Evolutionary conservation across 306 rosid genomes (phyloP), one percentile per base, ranked within the genome.

Genomic region (Quercus gilva): DNA sequence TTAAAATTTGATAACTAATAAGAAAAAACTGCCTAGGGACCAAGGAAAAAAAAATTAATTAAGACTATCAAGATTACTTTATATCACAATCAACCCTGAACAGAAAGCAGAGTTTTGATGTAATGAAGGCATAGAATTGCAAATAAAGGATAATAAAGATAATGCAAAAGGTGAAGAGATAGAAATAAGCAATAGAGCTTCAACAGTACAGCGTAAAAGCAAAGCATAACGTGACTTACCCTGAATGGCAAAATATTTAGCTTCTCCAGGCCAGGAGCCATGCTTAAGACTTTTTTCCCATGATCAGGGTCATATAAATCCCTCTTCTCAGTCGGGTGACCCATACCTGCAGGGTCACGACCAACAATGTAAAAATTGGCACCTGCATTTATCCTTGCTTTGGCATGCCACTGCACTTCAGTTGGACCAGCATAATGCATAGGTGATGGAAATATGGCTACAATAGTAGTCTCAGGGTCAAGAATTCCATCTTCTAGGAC

Each of bases 391-490:
- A 95, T 90, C 73, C 99, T 78, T 53, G 99, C 98, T 84, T 95
- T 95, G 29, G 98, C 99, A 77, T 93, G 99, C 99, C 99, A 95
- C 77, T 95, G 99, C 28, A 95, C 99, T 85, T 95, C 99, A 67
- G 99, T 95, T 77, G 99, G 99, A 28, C 99, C 97, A 1, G 98
- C 99, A 76, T 95, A 95, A 83, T 93, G 98, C 99, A 95, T 95
- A 21, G 99, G 99, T 43, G 99, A 95, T 3, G 99, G 98, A 79
- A 93, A 95, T 84, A 95, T 95, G 35, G 98, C 85, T 25, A 95
- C 97, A 51, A 95, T 84, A 63, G 99, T 95, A n/a, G 98, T 95
- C 88, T 88, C 90, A 5, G 93, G 97, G 85, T 95, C 98, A 65
- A 95, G 96, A 82, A 95, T 83, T 82, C 99, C 96, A 61, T 95